Evolutionary conservation across 2,329 filamentous ascomycete species (phyloP).

Genomic region (Ophiocordyceps sinensis): DNA sequence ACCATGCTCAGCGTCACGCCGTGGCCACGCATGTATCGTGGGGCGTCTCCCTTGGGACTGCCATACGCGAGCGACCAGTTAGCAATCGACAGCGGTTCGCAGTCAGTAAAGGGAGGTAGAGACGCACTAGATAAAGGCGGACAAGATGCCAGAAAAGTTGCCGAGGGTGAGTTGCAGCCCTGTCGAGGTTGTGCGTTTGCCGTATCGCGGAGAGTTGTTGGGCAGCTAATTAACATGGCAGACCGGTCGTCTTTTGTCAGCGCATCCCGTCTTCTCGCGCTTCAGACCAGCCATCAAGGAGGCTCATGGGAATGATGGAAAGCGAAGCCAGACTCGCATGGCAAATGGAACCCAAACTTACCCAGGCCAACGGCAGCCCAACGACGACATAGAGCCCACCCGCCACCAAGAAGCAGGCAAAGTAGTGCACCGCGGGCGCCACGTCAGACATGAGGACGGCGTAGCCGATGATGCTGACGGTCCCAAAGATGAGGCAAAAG

Average conservation of each 20-base stretch:
- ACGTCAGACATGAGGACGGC: constrained; percentile 49
- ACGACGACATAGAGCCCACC: constrained; percentile 53
- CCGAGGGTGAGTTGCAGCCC: constrained; percentile 58
- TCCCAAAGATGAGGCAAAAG: constrained; percentile 47
- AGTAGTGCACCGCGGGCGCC: constrained; percentile 52
- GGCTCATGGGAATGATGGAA: too few relatives aligned
- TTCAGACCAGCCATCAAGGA: too few relatives aligned
- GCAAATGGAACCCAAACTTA: constrained; percentile 5
- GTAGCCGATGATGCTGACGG: constrained; percentile 53
- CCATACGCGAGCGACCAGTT: too few relatives aligned
- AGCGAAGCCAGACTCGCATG: too few relatives aligned
- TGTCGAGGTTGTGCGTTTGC: constrained; percentile 59
- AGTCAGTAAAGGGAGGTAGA: not conserved
- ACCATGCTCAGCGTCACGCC: constrained; percentile 46
- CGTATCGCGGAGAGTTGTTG: constrained; percentile 58
- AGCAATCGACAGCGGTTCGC: not conserved
- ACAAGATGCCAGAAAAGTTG: constrained; percentile 59
- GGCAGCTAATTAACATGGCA: constrained; percentile 26
- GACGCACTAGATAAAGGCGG: constrained; percentile 46
- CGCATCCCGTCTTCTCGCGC: not conserved
- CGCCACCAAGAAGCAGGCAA: constrained; percentile 63
- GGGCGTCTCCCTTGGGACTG: constrained; percentile 31
- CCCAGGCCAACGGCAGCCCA: constrained; percentile 41
- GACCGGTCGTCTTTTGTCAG: not conserved
- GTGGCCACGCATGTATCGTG: constrained; percentile 47